Base-by-base conservation (phyloP, 2,329 filamentous ascomycete species). In the Hawksworthiomyces lignivorus region DNA sequence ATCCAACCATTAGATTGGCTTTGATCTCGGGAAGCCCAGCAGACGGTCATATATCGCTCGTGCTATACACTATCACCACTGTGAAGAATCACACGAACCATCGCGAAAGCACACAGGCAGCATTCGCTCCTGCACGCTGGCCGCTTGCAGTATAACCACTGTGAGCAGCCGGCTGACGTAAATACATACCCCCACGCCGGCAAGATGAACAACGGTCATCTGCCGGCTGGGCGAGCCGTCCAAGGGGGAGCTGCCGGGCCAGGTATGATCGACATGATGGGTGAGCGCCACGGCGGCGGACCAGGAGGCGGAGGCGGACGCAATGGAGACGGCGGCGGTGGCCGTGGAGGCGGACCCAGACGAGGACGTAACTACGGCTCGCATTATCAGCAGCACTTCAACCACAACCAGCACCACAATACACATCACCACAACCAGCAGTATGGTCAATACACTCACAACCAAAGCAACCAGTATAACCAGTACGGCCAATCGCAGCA, bases 131-230 rank as follows among this genome's bases (percentile, higher is more conserved):
- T n/a, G n/a, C n/a, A n/a, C n/a, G n/a, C 41, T 18, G 10, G 41
- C 19, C 17, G 41, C 41, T 22, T 24, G 35, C 22, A 27, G 37
- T 36, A 27, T 56, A 53, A 52, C 50, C 42, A 46, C 48, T 50
- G 58, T 56, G 56, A 56, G 56, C 51, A 52, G 54, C 54, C 53
- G 53, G 54, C 54, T 52, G 53, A 50, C 48, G 22, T 32, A 10
- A 22, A 47, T 45, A 46, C 46, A 48, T 46, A 56, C 53, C 62
- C 75, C 74, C 72, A 76, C 67, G 75, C 75, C 77, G 79, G 77
- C 76, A 85, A 74, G 80, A 87, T 87, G 82, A 83, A 80, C 69
- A 70, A 70, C 66, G 74, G 71, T 74, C 79, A 82, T 82, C 78
- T 83, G 79, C 78, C 80, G 77, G 79, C 79, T 77, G 82, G 82